Base-by-base conservation (phyloP, 2,329 filamentous ascomycete species). In the Xylariaceae sp. region DNA sequence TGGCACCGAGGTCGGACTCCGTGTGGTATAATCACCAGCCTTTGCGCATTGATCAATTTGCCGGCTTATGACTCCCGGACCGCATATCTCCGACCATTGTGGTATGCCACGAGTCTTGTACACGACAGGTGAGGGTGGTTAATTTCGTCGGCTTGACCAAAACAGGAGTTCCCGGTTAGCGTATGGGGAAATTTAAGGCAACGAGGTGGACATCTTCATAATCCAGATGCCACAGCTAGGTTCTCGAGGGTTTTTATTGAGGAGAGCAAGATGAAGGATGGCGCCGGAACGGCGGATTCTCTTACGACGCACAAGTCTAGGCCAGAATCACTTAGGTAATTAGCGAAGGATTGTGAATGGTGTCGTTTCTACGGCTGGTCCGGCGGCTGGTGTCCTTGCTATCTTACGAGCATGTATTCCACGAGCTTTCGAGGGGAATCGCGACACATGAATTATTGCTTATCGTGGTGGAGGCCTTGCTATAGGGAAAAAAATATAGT, bases 281-380 rank as follows among this genome's bases (percentile, higher is more conserved):
- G 23, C 23, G 23, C 23, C 9, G 23, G 23, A 26, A 26, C 23
- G 23, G 46, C 37, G 44, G 48, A 48, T 54, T 59, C 54, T 64
- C 40, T 48, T 55, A 42, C 49, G 42, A 49, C 49, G 44, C 32
- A 41, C 49, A 45, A 37, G 41, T 58, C 56, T 47, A 40, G 55
- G 50, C 52, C 46, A 44, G 51, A 51, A 55, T 40, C 41, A 49
- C 46, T 26, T 20, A 29, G 40, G 40, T 51, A 37, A 50, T 41
- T 18, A 46, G 19, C 37, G 42, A 37, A 32, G 48, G 21, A 23
- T 16, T 50, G 50, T 42, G 48, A 45, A 45, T 37, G 40, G 20
- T 57, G 53, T 59, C 56, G 49, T 55, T 59, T 44, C 32, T 57
- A 64, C 61, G 57, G 56, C 63, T 61, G 61, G 61, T 56, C 62